Conservation (phyloP, 176 grass and related monocot genomes). For the Bolboschoenus planiculmis region DNA sequence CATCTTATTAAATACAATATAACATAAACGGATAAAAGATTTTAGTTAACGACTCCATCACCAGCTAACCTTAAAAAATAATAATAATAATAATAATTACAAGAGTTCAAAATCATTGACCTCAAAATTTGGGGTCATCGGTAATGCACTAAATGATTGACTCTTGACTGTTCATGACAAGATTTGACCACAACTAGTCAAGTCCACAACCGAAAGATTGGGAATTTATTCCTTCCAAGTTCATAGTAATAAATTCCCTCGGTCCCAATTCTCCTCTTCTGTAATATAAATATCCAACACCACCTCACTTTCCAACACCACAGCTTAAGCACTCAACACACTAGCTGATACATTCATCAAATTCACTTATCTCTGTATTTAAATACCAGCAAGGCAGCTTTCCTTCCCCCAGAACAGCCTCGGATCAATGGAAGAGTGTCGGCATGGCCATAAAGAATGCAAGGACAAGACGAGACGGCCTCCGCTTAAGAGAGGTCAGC, state of each 20-base stretch:
- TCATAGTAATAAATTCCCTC: neutral
- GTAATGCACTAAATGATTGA: neutral
- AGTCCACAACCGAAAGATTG: neutral
- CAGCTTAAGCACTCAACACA: neutral
- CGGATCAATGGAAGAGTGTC: neutral
- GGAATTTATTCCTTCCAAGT: conserved; percentile 14
- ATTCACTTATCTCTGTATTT: neutral
- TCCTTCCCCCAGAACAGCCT: conserved; percentile 16
- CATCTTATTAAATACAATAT: too few relatives aligned
- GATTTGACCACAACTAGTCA: neutral
- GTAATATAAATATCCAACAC: conserved; percentile 1
- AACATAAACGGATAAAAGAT: too few relatives aligned
- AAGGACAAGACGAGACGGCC: neutral
- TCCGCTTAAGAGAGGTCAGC: conserved; percentile 9
- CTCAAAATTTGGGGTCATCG: neutral
- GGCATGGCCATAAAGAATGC: neutral
- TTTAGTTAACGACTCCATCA: too few relatives aligned
- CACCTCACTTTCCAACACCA: neutral
- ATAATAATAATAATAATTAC: neutral
- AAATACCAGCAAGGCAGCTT: neutral
- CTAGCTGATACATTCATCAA: neutral
- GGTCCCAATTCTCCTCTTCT: neutral
- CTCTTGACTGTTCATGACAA: neutral
- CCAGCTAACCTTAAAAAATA: neutral
- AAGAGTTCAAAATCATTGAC: neutral